Conservation (phyloP, 352 stramenopile genomes). For the Nothophytophthora sp. region DNA sequence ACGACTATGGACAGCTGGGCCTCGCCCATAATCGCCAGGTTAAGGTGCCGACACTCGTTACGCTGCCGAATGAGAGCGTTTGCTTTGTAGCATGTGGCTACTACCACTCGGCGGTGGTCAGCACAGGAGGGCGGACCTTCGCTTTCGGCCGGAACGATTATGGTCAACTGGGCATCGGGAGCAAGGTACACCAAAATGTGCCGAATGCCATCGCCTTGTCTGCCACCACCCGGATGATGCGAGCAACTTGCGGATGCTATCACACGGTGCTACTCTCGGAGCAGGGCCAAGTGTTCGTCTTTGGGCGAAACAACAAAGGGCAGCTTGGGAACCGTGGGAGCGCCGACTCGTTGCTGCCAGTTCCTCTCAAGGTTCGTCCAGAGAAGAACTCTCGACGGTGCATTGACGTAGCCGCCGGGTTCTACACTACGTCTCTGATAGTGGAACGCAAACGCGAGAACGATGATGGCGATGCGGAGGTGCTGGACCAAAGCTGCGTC, state of each 20-base stretch:
- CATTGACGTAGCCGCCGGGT: slow-evolving; percentile 81
- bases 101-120: slow-evolving; percentile 84
- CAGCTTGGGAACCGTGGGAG: slow-evolving; percentile 86
- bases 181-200: slow-evolving; percentile 82
- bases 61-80: slow-evolving; percentile 68
- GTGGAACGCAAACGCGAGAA: slow-evolving; percentile 86
- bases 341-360: slow-evolving; percentile 77
- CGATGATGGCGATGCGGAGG: slow-evolving; percentile 58
- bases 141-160: slow-evolving; percentile 90
- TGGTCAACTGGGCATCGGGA: slow-evolving; percentile 83
- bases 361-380: slow-evolving; percentile 80
- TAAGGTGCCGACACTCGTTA: slow-evolving; percentile 63
- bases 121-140: slow-evolving; percentile 58
- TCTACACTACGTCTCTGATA: slow-evolving; percentile 89
- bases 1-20: slow-evolving; percentile 87
- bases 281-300: slow-evolving; percentile 83
- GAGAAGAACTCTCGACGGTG: slow-evolving; percentile 79
- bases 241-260: slow-evolving; percentile 84
- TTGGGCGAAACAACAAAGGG: slow-evolving; percentile 89
- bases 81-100: slow-evolving; percentile 87
- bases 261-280: slow-evolving; percentile 86
- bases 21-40: slow-evolving; percentile 77
- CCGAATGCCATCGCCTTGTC: slow-evolving; percentile 72
- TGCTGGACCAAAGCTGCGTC: slow-evolving; percentile 70
- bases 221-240: slow-evolving; percentile 67